Evolutionary conservation across 768 basidiomycete species (phyloP), one percentile per base, ranked within the genome.

Genomic region (Rhizopogon vulgaris): DNA sequence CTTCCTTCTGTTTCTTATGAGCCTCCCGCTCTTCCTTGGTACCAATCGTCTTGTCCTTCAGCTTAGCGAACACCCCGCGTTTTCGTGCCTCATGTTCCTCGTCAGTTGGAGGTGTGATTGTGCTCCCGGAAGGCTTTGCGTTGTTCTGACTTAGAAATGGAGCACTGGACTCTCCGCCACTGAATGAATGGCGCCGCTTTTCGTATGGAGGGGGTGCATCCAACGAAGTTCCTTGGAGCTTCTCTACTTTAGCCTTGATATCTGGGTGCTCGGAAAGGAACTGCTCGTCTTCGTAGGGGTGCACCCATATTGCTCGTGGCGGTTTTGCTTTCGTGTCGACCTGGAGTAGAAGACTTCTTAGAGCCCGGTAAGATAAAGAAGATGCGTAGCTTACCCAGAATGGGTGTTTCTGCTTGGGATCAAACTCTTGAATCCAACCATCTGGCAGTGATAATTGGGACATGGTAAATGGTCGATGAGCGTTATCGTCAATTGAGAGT

Each of bases 251-350:
- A 51, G 74, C 69, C 49, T 62, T 64, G 7, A 70, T 55, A 4
- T 79, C 75, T 7, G 83, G 79, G 55, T 84, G 77, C 41, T 78
- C 75, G 4, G 53, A 58, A n/a, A 85, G 71, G 64, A 76, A 87
- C 48, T 79, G 72, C 41, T 82, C 78, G 61, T 87, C 85, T 51
- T 87, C 83, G 52, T 79, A 79, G 1, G 87, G 86, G 60, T 90
- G 85, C 1, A 74, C 73, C 87, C 86, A 90, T 58, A 81, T 87
- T 0, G 80, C 74, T 0, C 86, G 78, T 1, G 84, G 79, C 7
- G 87, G 86, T 7, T 64, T 70, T 1, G 80, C 78, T 52, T 67
- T 71, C 0, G 84, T 87, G 54, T 89, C 83, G 15, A 87, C 81
- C 82, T 85, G 42, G 8, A n/a, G 38, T 32, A 37, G 27, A 24